Evolutionary conservation across 2,329 filamentous ascomycete genomes (phyloP).

Genomic region (Colletotrichum phormii): DNA sequence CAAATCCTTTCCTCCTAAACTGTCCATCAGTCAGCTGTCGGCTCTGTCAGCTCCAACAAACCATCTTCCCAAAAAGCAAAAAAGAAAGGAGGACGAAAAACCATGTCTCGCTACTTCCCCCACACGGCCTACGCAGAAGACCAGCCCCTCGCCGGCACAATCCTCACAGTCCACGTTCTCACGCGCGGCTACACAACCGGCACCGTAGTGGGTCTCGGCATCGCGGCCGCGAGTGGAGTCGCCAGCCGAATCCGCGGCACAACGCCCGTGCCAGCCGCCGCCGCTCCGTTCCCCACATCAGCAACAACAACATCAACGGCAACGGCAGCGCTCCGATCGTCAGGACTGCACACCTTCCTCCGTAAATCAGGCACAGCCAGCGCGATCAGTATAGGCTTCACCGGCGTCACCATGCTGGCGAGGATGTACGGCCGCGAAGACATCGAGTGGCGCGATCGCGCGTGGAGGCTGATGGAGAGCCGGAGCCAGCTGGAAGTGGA

Average conservation of each 20-base stretch:
- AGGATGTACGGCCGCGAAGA: constrained; percentile 67
- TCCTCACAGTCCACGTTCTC: constrained; percentile 71
- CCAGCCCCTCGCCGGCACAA: constrained; percentile 64
- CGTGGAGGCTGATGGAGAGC: constrained; percentile 71
- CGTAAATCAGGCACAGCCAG: constrained; percentile 52
- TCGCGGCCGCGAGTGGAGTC: constrained; percentile 48
- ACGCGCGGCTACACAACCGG: constrained; percentile 66
- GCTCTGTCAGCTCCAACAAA: not conserved
- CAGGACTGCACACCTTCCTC: constrained; percentile 31
- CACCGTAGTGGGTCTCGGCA: constrained; percentile 58
- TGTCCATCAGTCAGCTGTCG: too few relatives aligned
- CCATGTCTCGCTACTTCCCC: constrained; percentile 67
- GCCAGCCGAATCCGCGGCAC: constrained; percentile 42
- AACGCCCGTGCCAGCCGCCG: not conserved
- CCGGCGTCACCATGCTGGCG: constrained; percentile 55
- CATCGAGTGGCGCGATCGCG: constrained; percentile 74
- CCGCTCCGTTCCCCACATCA: not conserved
- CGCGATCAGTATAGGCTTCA: constrained; percentile 56
- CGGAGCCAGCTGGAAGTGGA: constrained; percentile 67
- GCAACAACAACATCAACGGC: not conserved
- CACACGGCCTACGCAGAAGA: constrained; percentile 72
- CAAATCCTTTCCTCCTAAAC: too few relatives aligned
- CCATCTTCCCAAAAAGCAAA: not conserved
- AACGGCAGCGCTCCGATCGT: constrained; percentile 49
- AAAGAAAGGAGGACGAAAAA: too few relatives aligned